phyloP scores from a whole-genome alignment of 768 basidiomycete species.

The Cantharellus anzutake region DNA sequence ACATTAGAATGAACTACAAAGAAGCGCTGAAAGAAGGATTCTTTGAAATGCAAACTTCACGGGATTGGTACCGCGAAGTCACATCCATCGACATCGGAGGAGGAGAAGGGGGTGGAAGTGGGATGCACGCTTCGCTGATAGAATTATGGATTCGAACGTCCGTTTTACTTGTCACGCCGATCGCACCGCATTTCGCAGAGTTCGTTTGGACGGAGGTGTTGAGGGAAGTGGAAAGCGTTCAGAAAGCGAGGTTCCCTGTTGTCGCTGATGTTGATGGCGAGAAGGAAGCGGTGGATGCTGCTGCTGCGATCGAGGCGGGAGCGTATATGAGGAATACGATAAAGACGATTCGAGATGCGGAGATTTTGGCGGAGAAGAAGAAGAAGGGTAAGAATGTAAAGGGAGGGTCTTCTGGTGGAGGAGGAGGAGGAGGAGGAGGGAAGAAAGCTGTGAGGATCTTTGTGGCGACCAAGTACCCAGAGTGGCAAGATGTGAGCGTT shows the following conservation, averaged over 20 bases:
- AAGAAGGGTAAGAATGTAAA: constrained; percentile 43
- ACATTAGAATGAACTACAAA: constrained; percentile 76
- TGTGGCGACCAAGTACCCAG: constrained; percentile 77
- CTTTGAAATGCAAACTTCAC: constrained; percentile 80
- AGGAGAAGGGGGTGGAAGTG: constrained; percentile 17
- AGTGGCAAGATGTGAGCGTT: constrained; percentile 82
- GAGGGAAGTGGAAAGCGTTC: constrained; percentile 54
- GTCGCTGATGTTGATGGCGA: constrained; percentile 14
- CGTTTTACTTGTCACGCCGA: constrained; percentile 63
- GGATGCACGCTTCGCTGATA: constrained; percentile 84
- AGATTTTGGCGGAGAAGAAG: constrained; percentile 59
- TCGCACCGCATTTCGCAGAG: constrained; percentile 89
- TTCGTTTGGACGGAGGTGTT: constrained; percentile 70
- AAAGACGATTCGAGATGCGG: constrained; percentile 81
- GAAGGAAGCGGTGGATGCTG: constrained; percentile 35
- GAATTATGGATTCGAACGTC: constrained; percentile 67
- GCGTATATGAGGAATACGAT: constrained; percentile 80
- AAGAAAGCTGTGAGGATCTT: constrained; percentile 76
- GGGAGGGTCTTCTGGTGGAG: constrained; percentile 23
- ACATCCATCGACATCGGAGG: constrained; percentile 19
- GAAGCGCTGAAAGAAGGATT: constrained; percentile 89
- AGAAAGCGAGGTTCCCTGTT: constrained; percentile 69
- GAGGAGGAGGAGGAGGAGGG: constrained; percentile 55
- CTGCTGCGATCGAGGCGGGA: constrained; percentile 31
- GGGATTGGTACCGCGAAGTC: constrained; percentile 94